Base-by-base conservation (phyloP, 2,329 filamentous ascomycete species). In the Madurella mycetomatis region DNA sequence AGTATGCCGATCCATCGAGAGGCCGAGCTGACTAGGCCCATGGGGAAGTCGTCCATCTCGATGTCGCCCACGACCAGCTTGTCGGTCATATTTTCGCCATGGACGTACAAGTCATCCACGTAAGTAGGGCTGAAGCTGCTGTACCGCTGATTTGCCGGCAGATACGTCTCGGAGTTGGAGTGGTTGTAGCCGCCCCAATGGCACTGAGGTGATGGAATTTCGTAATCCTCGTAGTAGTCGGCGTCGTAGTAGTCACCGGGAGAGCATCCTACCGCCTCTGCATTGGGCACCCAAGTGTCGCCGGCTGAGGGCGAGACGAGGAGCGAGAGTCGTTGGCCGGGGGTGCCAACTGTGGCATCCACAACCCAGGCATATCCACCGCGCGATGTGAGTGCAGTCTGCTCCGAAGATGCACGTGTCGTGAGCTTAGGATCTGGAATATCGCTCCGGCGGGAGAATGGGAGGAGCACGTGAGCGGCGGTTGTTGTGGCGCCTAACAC, bases 281-380 rank as follows among this genome's bases (percentile, higher is more conserved):
- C 51, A 45, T 66, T 63, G 15, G 60, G 56, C 13, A 69, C 62
- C 67, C 67, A 70, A 2, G 68, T 66, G 37, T 64, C 54, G 12
- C 60, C 49, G 3, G 55, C 25, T 0, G 61, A 63, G 1, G 65
- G 52, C 25, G 66, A 62, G 31, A 69, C 56, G 19, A 62, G 40
- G 34, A 70, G 55, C 25, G 62, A 58, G 8, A 70, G 17, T 7
- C 59, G 48, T 55, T 70, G 68, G 7, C 58, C 52, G 15, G 68
- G 68, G 3, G 66, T 64, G 47, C 66, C 63, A 44, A 69, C 57
- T 4, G 60, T 53, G 46, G 55, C 62, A 30, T 67, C 61, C 42
- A 65, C 60, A 32, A 64, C 51, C 46, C 64, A 67, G 16, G 59
- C 54, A 52, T 56, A 59, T 17, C 34, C 34, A 37, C 54, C 55